Percentiles rank a stretch among this genome's conserved stretches.
These are phyloP conservation scores for Aspergillus ibericus DNA, from an alignment of 2,329 filamentous ascomycete genomes.

Conservation along the genomic window DNA sequence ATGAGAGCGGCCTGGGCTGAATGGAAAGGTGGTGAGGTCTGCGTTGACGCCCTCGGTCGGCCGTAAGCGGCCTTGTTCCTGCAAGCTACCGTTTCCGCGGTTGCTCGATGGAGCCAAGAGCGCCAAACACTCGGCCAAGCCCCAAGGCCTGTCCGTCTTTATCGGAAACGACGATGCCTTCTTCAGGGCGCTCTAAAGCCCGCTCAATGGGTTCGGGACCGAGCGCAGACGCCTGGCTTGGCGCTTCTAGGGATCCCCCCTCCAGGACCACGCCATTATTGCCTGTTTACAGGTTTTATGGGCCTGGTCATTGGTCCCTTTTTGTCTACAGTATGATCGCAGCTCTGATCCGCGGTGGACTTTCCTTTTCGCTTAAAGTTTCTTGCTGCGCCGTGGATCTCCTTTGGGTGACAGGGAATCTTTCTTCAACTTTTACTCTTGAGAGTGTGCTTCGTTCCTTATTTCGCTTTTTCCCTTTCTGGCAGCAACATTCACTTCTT, in stretches of 20 bases:
- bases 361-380: conserved; percentile 14
- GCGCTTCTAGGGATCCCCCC: conserved; percentile 11
- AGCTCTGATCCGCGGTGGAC: conserved; percentile 13
- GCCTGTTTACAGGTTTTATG: conserved; percentile 2
- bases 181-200: not conserved
- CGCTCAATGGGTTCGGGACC: conserved; percentile 5
- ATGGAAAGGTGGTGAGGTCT: not conserved
- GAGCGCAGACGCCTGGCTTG: conserved; percentile 12
- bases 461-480: conserved; percentile 6
- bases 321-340: not conserved
- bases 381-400: conserved; percentile 15
- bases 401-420: conserved; percentile 10
- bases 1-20: not conserved
- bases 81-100: conserved; percentile 5
- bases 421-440: conserved; percentile 5
- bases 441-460: conserved; percentile 1
- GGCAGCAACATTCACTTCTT: conserved; percentile 1
- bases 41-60: conserved; percentile 4
- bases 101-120: conserved; percentile 2
- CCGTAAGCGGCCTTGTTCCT: not conserved
- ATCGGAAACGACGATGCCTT: conserved; percentile 7
- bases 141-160: conserved; percentile 2
- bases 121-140: conserved; percentile 6
- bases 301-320: conserved; percentile 9
- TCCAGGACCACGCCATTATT: conserved; percentile 15